Base-by-base conservation (phyloP, 1,284 basidiomycete genomes). In the Anthracocystis panici-leucophaei region DNA sequence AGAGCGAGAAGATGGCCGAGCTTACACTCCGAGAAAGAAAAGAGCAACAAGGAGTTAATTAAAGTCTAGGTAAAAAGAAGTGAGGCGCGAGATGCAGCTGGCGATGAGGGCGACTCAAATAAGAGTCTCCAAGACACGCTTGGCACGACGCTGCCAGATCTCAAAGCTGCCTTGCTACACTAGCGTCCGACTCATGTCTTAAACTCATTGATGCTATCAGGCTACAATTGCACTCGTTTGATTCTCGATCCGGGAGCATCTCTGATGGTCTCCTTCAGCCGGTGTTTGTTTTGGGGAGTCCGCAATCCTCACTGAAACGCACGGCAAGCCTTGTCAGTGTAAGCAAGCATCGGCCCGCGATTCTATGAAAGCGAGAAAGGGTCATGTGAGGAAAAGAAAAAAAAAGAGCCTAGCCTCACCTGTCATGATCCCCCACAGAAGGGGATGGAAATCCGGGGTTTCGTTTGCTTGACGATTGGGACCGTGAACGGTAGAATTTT, bases 51-150 rank as follows among this genome's bases (percentile, higher is more conserved):
- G n/a, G 16, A 20, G 14, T 10, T 5, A 2, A 23, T 42, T 54
- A 42, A 42, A 20, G 7, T 23, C 38, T 11, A 21, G 23, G 4
- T 16, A 9, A 54, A 20, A 27, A 44, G 23, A 35, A 25, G 4
- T 35, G 35, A 33, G 44, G 45, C 55, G 38, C 25, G 20, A n/a
- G n/a, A 49, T 57, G 56, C 56, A 57, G 46, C 33, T 50, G 23
- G 38, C 56, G 56, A 57, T 57, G 45, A 21, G 5, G 6, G 31
- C 42, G 29, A 44, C 23, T 16, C 16, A 10, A 23, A n/a, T 3
- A 27, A 23, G 50, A 33, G 49, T 12, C 33, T 11, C 8, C 31
- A 40, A 40, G 51, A 40, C 25, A 33, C 23, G 21, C 55, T 48
- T 38, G 55, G 45, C 55, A 33, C 23, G 14, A 35, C 1, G 3